Evolutionary conservation across 2,329 filamentous ascomycete genomes (phyloP), one percentile per base, ranked within the genome.

Genomic region (Hawksworthiomyces lignivorus): DNA sequence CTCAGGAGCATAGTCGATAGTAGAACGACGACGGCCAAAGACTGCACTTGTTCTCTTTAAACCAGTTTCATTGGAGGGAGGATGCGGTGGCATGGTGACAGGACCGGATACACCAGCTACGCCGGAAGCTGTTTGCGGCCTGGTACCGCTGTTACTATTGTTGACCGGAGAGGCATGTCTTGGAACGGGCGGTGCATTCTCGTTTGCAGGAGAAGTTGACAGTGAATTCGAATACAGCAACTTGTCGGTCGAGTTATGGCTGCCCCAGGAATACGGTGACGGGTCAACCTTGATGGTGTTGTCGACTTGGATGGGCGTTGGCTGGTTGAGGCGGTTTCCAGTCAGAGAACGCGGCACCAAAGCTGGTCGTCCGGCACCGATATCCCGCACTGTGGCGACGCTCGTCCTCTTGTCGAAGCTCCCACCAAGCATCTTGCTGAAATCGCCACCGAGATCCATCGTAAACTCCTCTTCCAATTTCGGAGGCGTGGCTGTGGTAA

Each of bases 361-460:
- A 4, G 54, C 51, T 18, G 58, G 55, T 20, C 63, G 61, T 15
- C 61, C 58, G 8, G 56, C 49, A 10, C 59, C 58, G 26, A 66
- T 63, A 17, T 62, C 58, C 29, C 58, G 68, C 42, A 72, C 46
- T 4, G 71, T 73, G n/a, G 61, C 61, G 36, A 67, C 62, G 51
- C 72, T 73, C 18, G 68, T 62, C 46, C 73, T 63, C 56, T 77
- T 77, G 48, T 75, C 72, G 36, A 75, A 73, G n/a, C 61, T 64
- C 36, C 77, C 64, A 35, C 77, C 65, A 30, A 78, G 65, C 69
- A 79, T 74, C 43, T 66, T 73, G 45, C 70, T 67, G 48, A 79
- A 75, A 51, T 79, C 75, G 35, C 73, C 69, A 14, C 75, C 75
- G 36, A 80, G 54, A 51, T 78, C 74, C 14, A 79, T 52, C 30